These are phyloP conservation scores for Pseudofabraea citricarpa DNA, from an alignment of 2,329 filamentous ascomycete genomes.

Conservation along the genomic window DNA sequence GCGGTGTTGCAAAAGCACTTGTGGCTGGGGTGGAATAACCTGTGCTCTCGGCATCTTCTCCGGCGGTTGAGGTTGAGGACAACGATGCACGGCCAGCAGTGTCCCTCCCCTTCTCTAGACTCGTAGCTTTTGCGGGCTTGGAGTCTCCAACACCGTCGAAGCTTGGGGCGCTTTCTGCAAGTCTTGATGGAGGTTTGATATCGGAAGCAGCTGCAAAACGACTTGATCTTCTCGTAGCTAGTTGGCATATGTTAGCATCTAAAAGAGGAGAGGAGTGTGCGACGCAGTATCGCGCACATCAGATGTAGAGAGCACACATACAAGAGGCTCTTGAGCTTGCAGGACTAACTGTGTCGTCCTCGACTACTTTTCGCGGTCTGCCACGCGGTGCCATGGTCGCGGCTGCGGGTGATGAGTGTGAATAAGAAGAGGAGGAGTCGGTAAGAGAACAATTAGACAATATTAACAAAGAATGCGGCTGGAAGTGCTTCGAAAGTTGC, in stretches of 20 bases:
- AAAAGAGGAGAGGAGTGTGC: neutral
- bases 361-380: conserved; percentile 17
- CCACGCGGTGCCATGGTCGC: conserved; percentile 13
- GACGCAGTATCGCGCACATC: neutral
- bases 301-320: conserved; percentile 18
- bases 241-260: conserved; percentile 8
- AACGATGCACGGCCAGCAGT: conserved; percentile 27
- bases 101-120: neutral
- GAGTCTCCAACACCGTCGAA: conserved; percentile 9
- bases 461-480: neutral
- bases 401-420: no score
- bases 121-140: neutral
- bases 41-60: conserved; percentile 36
- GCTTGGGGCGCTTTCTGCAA: conserved; percentile 1
- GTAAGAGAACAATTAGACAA: neutral
- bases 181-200: conserved; percentile 3
- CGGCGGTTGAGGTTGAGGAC: conserved; percentile 33
- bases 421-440: no score
- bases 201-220: conserved; percentile 9
- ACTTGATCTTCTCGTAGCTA: conserved; percentile 17
- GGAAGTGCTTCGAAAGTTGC: neutral
- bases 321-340: conserved; percentile 18
- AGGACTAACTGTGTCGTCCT: conserved; percentile 14
- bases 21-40: conserved; percentile 59
- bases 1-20: conserved; percentile 51